These are phyloP conservation scores for Psilocybe sp. DNA, from an alignment of 768 basidiomycete species.

Conservation along the genomic window DNA sequence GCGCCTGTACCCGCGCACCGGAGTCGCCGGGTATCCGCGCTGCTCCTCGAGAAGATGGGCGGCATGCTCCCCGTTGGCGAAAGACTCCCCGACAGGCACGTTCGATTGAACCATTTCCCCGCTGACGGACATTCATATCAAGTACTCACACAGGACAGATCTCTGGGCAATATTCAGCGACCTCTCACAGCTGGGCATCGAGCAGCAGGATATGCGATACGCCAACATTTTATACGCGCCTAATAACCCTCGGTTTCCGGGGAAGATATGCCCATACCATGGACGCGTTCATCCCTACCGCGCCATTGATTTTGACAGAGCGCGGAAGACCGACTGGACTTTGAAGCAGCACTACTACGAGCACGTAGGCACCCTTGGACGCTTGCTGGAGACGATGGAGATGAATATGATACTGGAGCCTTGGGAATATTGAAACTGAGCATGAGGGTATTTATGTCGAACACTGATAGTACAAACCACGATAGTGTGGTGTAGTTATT, in stretches of 20 bases:
- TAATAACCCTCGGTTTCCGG: neutral
- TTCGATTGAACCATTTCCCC: neutral
- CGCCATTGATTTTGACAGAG: constrained; percentile 18
- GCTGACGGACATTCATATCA: neutral
- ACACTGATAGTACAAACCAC: too few relatives aligned
- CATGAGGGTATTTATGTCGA: too few relatives aligned
- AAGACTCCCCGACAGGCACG: constrained; percentile 12
- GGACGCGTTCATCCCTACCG: constrained; percentile 13
- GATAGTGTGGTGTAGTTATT: too few relatives aligned
- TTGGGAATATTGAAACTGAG: constrained; percentile 9
- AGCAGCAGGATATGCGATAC: constrained; percentile 20
- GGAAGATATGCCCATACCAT: constrained; percentile 14
- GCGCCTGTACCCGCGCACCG: neutral
- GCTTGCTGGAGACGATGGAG: constrained; percentile 17
- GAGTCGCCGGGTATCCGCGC: constrained; percentile 3
- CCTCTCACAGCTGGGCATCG: constrained; percentile 17
- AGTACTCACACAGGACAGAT: constrained; percentile 11
- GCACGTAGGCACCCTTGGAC: constrained; percentile 13
- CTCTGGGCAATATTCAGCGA: constrained; percentile 21
- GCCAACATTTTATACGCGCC: constrained; percentile 13
- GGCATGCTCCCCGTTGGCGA: constrained; percentile 13
- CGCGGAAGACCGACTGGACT: constrained; percentile 17
- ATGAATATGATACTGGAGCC: constrained; percentile 15
- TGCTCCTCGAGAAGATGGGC: constrained; percentile 17
- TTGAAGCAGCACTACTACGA: constrained; percentile 19